Evolutionary conservation across 805 yeast species (phyloP).

Genomic region (Saccharomycopsis fodiens): DNA sequence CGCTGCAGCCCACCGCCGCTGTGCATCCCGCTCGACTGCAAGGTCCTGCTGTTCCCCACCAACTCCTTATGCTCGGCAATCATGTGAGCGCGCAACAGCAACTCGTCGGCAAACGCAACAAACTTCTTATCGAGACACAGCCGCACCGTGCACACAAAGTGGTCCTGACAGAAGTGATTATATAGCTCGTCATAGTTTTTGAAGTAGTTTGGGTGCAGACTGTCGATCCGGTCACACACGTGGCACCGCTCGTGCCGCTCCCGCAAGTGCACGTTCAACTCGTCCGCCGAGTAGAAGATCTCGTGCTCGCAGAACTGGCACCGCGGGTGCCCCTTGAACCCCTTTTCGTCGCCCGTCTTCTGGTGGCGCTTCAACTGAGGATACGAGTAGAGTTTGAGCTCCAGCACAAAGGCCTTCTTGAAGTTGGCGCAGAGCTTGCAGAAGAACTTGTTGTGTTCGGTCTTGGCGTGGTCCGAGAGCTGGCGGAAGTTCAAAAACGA

Average conservation of each 20-base stretch:
- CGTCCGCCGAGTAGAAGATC: conserved; percentile 85
- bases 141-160: conserved; percentile 70
- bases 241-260: conserved; percentile 83
- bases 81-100: conserved; percentile 85
- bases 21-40: conserved; percentile 3
- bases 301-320: conserved; percentile 73
- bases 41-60: conserved; percentile 36
- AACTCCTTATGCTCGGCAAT: conserved; percentile 68
- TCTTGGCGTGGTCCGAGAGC: conserved; percentile 56
- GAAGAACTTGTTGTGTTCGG: conserved; percentile 52
- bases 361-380: conserved; percentile 66
- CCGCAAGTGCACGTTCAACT: conserved; percentile 72
- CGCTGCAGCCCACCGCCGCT: conserved; percentile 9
- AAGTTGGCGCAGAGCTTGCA: conserved; percentile 75
- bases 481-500: conserved; percentile 44
- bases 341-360: conserved; percentile 59
- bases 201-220: conserved; percentile 65
- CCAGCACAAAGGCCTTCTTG: conserved; percentile 71
- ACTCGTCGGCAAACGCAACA: conserved; percentile 81
- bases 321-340: conserved; percentile 83
- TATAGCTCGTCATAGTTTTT: conserved; percentile 67
- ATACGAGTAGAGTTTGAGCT: conserved; percentile 53
- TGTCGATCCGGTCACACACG: conserved; percentile 69
- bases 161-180: conserved; percentile 65
- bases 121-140: conserved; percentile 82